These are phyloP conservation scores for Candida multigemmis DNA, from an alignment of 805 yeast species.

Conservation along the genomic window DNA sequence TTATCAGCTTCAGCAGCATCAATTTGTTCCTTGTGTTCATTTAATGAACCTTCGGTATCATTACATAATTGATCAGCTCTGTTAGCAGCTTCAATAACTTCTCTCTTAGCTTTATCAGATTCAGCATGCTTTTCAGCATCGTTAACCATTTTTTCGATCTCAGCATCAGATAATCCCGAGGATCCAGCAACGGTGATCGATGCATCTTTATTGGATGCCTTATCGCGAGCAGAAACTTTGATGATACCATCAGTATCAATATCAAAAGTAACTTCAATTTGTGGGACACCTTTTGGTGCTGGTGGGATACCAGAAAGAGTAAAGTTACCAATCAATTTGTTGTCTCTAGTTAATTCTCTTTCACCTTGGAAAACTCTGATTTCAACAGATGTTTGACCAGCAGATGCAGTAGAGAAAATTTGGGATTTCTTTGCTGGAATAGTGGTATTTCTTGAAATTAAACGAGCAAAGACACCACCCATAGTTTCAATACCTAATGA, in stretches of 20 bases:
- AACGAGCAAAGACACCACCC: constrained; percentile 94
- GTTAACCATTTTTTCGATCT: constrained; percentile 83
- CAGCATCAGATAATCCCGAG: constrained; percentile 83
- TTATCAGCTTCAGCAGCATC: constrained; percentile 38
- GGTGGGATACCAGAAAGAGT: constrained; percentile 93
- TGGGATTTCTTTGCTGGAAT: constrained; percentile 96
- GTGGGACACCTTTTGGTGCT: constrained; percentile 92
- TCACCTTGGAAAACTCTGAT: constrained; percentile 99
- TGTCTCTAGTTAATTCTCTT: constrained; percentile 96
- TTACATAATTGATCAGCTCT: constrained; percentile 70
- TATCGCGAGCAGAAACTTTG: constrained; percentile 90
- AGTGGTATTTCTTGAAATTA: constrained; percentile 89
- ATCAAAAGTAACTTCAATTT: constrained; percentile 90
- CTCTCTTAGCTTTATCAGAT: constrained; percentile 80
- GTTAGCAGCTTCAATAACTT: constrained; percentile 77
- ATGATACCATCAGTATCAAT: constrained; percentile 96
- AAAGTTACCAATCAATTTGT: constrained; percentile 95
- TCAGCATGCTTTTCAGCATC: constrained; percentile 87
- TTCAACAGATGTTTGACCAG: constrained; percentile 94
- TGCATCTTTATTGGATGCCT: constrained; percentile 88
- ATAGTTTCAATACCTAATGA: constrained; percentile 95
- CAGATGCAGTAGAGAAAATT: constrained; percentile 92
- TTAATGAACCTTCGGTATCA: constrained; percentile 40
- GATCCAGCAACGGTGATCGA: constrained; percentile 96
- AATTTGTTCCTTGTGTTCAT: constrained; percentile 38